Evolutionary conservation across 148 eudicot species (phyloP).

Genomic region (Suaeda aralocaspica): DNA sequence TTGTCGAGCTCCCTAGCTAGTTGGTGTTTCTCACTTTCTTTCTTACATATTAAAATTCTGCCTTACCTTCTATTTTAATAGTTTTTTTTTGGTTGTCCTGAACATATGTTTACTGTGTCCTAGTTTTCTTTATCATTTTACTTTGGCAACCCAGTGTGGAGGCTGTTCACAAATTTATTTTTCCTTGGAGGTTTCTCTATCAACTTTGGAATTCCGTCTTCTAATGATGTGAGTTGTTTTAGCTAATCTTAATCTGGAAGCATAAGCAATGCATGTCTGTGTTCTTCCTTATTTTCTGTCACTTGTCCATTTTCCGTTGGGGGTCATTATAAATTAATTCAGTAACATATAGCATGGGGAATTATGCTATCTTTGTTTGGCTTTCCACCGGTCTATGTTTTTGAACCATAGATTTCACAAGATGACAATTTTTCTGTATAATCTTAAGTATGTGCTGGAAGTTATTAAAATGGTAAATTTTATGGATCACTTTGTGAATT

Average conservation of each 20-base stretch:
- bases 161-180: slow-evolving; percentile 69
- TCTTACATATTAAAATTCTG: no score
- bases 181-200: slow-evolving; percentile 84
- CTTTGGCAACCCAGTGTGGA: slow-evolving; percentile 48
- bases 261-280: neutral
- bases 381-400: neutral
- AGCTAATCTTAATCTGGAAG: slow-evolving; percentile 3
- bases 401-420: neutral
- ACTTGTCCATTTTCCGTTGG: neutral
- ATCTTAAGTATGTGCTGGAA: neutral
- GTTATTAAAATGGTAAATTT: no score
- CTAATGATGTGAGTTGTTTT: slow-evolving; percentile 75
- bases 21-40: no score
- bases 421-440: neutral
- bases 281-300: neutral
- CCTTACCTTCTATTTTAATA: neutral
- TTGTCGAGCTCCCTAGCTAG: neutral
- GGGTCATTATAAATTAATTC: neutral
- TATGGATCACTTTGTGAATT: no score
- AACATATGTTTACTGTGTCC: neutral
- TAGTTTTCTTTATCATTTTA: slow-evolving; percentile 9
- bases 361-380: neutral
- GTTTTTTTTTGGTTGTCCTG: neutral
- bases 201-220: slow-evolving; percentile 89
- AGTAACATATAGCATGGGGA: neutral